Conservation (phyloP, 169 alveolate genomes). For the Cyclospora cayetanensis region DNA sequence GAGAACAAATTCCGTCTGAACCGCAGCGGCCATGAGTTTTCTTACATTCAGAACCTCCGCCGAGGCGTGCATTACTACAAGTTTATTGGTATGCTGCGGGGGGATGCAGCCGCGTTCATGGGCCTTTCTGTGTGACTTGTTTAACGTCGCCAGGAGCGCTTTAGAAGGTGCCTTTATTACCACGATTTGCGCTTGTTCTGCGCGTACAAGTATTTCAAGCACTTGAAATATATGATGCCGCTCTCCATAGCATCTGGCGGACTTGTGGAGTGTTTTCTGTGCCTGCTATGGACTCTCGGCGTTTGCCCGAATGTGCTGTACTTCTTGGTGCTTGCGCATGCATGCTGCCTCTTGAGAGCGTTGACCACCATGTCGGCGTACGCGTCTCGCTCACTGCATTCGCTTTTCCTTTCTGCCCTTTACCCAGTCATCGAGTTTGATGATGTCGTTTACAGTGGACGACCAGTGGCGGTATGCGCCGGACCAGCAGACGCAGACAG, state of each 20-base stretch:
- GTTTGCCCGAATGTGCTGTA: not conserved
- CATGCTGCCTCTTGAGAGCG: no score
- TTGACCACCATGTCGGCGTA: no score
- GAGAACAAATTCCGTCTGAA: not conserved
- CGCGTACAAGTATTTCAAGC: no score
- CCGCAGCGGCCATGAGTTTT: conserved; percentile 63
- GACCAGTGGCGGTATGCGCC: conserved; percentile 72
- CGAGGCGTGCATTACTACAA: conserved; percentile 67
- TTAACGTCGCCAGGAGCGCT: not conserved
- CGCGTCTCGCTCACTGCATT: not conserved
- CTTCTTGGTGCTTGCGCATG: no score
- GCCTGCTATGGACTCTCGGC: not conserved
- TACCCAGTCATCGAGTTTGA: not conserved
- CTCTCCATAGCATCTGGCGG: not conserved
- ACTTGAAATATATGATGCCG: no score
- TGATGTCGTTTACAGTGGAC: conserved; percentile 43
- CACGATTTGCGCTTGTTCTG: no score
- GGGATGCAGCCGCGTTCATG: not conserved
- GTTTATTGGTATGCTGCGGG: conserved; percentile 67
- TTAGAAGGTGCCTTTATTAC: no score
- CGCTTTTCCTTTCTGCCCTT: not conserved
- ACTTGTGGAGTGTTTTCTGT: not conserved
- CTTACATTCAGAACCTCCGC: conserved; percentile 28
- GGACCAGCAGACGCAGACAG: conserved; percentile 67
- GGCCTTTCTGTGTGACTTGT: not conserved